Evolutionary conservation across 2,329 filamentous ascomycete species (phyloP).

Genomic region (Xylariaceae sp.): DNA sequence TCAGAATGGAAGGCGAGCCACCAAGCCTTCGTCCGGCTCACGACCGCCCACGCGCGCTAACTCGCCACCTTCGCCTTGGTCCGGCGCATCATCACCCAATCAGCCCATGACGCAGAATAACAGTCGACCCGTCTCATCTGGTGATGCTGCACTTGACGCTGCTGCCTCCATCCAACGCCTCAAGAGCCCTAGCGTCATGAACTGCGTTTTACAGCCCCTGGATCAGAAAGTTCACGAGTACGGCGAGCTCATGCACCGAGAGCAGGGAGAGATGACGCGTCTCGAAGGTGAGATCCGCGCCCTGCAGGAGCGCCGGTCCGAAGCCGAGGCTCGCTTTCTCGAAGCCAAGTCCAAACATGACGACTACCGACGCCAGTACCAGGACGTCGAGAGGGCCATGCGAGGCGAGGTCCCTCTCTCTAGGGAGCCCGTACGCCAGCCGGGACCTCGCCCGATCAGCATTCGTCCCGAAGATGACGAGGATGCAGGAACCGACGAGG

Average conservation of each 20-base stretch:
- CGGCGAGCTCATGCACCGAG: conserved; percentile 35
- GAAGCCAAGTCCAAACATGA: conserved; percentile 41
- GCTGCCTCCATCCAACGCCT: conserved; percentile 34
- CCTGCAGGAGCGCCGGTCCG: conserved; percentile 36
- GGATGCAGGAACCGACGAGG: conserved; percentile 18
- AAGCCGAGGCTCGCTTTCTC: conserved; percentile 36
- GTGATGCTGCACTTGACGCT: conserved; percentile 3
- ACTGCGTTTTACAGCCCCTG: conserved; percentile 40
- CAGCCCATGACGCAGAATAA: conserved; percentile 9
- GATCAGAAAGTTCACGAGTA: conserved; percentile 42
- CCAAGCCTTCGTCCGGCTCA: conserved; percentile 13
- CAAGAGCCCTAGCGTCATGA: conserved; percentile 38
- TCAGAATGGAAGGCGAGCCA: conserved; percentile 21
- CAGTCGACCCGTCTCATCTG: conserved; percentile 4
- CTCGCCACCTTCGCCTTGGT: conserved; percentile 20
- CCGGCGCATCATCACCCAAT: conserved; percentile 15
- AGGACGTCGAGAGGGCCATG: conserved; percentile 38
- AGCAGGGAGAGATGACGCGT: conserved; percentile 36
- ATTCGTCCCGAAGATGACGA: conserved; percentile 16
- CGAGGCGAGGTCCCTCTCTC: conserved; percentile 31
- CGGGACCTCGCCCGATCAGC: conserved; percentile 17
- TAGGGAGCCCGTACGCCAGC: conserved; percentile 8
- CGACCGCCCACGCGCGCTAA: conserved; percentile 17
- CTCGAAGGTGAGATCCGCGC: conserved; percentile 39
- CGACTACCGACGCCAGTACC: conserved; percentile 38